Evolutionary conservation across 768 basidiomycete species (phyloP).

Genomic region (Cystobasidium tubakii): DNA sequence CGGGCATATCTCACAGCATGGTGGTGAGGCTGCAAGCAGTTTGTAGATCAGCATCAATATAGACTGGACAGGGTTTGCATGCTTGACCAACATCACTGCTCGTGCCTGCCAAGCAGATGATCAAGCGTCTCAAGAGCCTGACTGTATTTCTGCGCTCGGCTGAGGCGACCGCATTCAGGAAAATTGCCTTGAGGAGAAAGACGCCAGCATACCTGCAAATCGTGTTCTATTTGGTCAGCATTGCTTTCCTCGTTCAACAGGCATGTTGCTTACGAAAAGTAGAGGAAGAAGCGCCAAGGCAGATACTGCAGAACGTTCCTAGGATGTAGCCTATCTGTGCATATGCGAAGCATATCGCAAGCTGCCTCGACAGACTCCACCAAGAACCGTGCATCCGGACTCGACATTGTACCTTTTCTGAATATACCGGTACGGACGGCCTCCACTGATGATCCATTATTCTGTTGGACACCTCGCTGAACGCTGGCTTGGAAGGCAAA

Average conservation of each 20-base stretch:
- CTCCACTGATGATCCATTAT: slow-evolving; percentile 26
- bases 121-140: slow-evolving; percentile 27
- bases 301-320: slow-evolving; percentile 42
- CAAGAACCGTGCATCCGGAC: slow-evolving; percentile 42
- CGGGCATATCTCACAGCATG: slow-evolving; percentile 38
- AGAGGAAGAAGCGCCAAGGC: slow-evolving; percentile 38
- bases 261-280: slow-evolving; percentile 25
- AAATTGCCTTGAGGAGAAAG: slow-evolving; percentile 42
- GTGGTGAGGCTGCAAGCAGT: slow-evolving; percentile 30
- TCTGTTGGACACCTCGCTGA: slow-evolving; percentile 22
- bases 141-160: slow-evolving; percentile 7
- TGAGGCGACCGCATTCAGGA: slow-evolving; percentile 37
- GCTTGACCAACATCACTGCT: slow-evolving; percentile 26
- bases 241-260: background rate
- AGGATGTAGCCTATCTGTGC: slow-evolving; percentile 41
- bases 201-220: slow-evolving; percentile 37
- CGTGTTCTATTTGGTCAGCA: background rate
- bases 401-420: slow-evolving; percentile 34
- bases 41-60: background rate
- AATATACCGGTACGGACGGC: slow-evolving; percentile 35
- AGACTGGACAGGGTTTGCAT: background rate
- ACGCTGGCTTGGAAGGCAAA: slow-evolving; percentile 43
- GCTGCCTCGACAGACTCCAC: slow-evolving; percentile 44
- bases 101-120: slow-evolving; percentile 37
- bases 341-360: slow-evolving; percentile 40